These are phyloP conservation scores for Vaccinium darrowii DNA, from an alignment of 148 eudicot species.

Conservation along the genomic window DNA sequence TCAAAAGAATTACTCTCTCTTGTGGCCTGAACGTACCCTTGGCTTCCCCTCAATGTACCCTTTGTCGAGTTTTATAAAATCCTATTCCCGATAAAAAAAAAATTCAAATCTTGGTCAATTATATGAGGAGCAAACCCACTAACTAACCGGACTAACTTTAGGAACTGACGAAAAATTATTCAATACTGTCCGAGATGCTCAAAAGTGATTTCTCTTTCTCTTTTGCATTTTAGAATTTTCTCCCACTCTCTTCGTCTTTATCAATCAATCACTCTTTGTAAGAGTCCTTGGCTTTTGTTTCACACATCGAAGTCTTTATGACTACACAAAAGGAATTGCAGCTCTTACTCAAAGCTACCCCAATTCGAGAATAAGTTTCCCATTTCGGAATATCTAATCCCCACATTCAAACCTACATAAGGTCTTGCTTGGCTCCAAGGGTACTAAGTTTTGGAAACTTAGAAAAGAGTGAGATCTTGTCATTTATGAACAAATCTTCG, in stretches of 20 bases:
- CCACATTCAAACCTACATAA: conserved; percentile 21
- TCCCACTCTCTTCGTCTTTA: background rate
- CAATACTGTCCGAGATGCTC: too few species aligned
- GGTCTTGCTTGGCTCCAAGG: conserved; percentile 21
- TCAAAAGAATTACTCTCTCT: too few species aligned
- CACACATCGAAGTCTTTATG: background rate
- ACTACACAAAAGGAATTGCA: background rate
- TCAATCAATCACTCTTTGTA: background rate
- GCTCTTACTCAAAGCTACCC: conserved; percentile 12
- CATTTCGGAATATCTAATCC: conserved; percentile 7
- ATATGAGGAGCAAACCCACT: too few species aligned
- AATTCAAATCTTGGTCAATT: too few species aligned
- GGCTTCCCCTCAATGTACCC: too few species aligned
- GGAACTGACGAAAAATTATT: too few species aligned
- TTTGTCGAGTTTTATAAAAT: too few species aligned
- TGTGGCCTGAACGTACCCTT: too few species aligned
- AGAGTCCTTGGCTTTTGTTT: background rate
- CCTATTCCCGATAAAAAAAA: too few species aligned
- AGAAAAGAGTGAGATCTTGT: conserved; percentile 10
- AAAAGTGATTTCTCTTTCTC: background rate
- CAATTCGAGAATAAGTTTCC: conserved; percentile 8
- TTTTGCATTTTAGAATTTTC: background rate
- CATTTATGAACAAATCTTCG: conserved; percentile 18
- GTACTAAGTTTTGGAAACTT: background rate
- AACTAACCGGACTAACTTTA: too few species aligned